phyloP scores from a whole-genome alignment of 345 rosid genomes.

The Acer saccharum region DNA sequence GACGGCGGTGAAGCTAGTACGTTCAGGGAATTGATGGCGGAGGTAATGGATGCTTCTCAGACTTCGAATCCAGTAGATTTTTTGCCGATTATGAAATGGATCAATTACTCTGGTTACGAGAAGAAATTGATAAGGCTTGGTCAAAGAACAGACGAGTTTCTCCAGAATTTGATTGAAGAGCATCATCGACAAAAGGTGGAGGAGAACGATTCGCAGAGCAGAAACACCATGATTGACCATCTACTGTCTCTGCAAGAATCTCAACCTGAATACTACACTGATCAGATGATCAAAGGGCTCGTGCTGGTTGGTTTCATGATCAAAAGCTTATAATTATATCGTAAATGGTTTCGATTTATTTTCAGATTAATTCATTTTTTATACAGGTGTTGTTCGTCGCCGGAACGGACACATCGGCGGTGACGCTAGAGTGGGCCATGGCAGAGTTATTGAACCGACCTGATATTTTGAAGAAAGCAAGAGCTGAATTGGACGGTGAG shows the following conservation, averaged over 20 bases:
- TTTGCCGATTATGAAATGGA: constrained; percentile 35
- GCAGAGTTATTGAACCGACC: constrained; percentile 12
- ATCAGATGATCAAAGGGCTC: constrained; percentile 39
- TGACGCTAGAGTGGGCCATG: constrained; percentile 18
- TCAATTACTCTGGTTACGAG: constrained; percentile 23
- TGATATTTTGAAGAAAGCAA: neutral
- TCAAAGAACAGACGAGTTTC: constrained; percentile 26
- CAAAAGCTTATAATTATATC: neutral
- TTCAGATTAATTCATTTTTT: neutral
- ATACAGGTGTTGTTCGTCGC: constrained; percentile 8
- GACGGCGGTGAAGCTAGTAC: constrained; percentile 21
- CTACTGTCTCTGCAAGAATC: constrained; percentile 39
- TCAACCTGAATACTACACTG: constrained; percentile 28
- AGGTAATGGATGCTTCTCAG: constrained; percentile 3
- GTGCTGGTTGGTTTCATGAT: constrained; percentile 9
- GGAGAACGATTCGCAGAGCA: neutral
- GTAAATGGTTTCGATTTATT: no score
- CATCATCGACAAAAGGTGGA: constrained; percentile 13
- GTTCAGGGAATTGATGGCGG: constrained; percentile 28
- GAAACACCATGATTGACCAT: constrained; percentile 35
- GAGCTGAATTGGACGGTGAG: constrained; percentile 6
- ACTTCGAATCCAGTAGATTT: constrained; percentile 32
- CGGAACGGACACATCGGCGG: constrained; percentile 17
- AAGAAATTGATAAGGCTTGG: constrained; percentile 22
- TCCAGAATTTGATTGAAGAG: constrained; percentile 36